A percentile compares a stretch with the other conserved stretches of the same genome.
Conservation (phyloP, 306 rosid species). For the Neltuma alba region DNA sequence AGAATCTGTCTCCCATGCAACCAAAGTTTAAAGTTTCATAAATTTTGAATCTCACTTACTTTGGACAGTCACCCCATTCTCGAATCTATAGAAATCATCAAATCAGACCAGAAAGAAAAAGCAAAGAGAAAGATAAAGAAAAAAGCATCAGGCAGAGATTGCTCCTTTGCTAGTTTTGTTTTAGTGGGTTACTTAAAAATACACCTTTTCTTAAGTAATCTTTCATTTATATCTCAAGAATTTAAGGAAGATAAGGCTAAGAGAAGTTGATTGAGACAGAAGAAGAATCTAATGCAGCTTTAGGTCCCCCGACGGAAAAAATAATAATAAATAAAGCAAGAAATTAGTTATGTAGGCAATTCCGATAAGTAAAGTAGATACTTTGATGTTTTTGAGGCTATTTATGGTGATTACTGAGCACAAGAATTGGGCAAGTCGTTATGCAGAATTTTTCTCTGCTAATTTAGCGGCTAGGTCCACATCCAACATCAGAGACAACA, state of each 20-base stretch:
- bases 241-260: conserved; percentile 27
- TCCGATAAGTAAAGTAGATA: conserved; percentile 18
- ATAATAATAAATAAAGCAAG: neutral
- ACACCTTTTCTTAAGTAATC: conserved; percentile 18
- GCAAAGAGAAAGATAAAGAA: conserved; percentile 56
- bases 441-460: conserved; percentile 1
- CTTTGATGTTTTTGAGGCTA: conserved; percentile 14
- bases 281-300: conserved; percentile 22
- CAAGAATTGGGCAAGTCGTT: conserved; percentile 17
- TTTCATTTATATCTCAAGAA: conserved; percentile 25
- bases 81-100: conserved; percentile 57
- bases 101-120: conserved; percentile 54
- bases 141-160: conserved; percentile 57
- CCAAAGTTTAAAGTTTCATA: conserved; percentile 37
- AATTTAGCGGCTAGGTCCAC: conserved; percentile 32
- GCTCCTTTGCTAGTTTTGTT: conserved; percentile 56
- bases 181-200: conserved; percentile 37
- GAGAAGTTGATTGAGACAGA: conserved; percentile 26
- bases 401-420: neutral
- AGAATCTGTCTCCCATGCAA: conserved; percentile 77
- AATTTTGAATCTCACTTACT: conserved; percentile 65
- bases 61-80: conserved; percentile 79
- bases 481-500: conserved; percentile 16
- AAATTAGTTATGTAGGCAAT: neutral
- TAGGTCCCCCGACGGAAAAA: neutral